Base-by-base conservation (phyloP, 2,329 filamentous ascomycete genomes). In the Paradendryphiella salina region DNA sequence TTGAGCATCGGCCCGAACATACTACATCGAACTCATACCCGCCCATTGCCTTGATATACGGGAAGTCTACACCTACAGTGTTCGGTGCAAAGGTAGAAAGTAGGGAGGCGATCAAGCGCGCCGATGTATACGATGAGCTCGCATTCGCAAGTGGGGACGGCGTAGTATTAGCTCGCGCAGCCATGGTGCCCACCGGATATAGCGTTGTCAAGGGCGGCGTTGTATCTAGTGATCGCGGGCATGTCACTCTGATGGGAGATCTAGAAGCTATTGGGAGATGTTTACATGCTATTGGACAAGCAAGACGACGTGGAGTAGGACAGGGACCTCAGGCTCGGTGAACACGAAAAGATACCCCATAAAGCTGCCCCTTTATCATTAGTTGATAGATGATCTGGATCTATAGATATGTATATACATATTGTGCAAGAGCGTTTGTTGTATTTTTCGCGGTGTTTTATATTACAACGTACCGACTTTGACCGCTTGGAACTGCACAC, bases 91-190 rank as follows among this genome's bases (percentile, higher is more conserved):
- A 86, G 36, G 90, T 97, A 0, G 76, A 82, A 11, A 84, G 84
- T 2, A 79, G 82, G 3, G 90, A 93, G 46, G 85, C 82, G 0
- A 96, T 96, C 59, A 82, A 85, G 41, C 84, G 85, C 54, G 77
- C 84, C 0, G 90, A 95, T 71, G 86, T 85, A 0, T 96, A 96
- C 69, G 90, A 96, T 59, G 87, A 95, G 61, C 79, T 97, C 2
- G 83, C 90, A 0, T 96, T 96, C 74, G 87, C 88, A 0, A 87
- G 86, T 17, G 91, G 92, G 2, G 92, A 97, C 68, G 93, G 92
- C 0, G 92, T 97, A 0, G 90, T 93, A 46, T 80, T 96, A 5
- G 89, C 92, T 0, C 84, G 84, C 42, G 89, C 93, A 54, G 88
- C 91, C 0, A 93, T 95, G 89, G 73, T 95, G 35, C 92, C 92